phyloP scores from a whole-genome alignment of 176 grass and related monocot species.

The Calamus simplicifolius region DNA sequence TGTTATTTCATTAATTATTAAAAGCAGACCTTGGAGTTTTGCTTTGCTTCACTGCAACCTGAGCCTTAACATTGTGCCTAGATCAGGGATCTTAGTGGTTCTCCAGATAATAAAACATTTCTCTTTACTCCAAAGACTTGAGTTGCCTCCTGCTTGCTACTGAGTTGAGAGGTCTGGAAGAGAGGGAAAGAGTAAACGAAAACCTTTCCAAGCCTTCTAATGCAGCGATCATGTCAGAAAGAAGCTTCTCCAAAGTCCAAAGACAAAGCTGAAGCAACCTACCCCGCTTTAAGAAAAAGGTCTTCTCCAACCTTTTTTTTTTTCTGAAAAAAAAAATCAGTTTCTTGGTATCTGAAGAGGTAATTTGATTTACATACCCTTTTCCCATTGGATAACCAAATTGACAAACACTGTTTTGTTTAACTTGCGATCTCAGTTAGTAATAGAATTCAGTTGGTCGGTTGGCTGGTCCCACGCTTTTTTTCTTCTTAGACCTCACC shows the following conservation, averaged over 20 bases:
- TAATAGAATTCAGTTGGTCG: constrained; percentile 4
- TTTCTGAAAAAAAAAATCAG: too few species aligned
- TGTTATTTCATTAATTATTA: too few species aligned
- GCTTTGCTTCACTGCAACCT: too few species aligned
- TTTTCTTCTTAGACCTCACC: not conserved
- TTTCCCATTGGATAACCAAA: too few species aligned
- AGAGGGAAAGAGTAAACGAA: not conserved
- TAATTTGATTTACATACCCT: too few species aligned
- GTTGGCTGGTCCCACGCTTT: constrained; percentile 5
- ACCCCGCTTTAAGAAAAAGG: constrained; percentile 36
- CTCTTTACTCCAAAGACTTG: constrained; percentile 66
- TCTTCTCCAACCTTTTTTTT: too few species aligned
- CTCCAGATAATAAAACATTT: constrained; percentile 1
- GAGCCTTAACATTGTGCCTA: too few species aligned
- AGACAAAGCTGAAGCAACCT: constrained; percentile 68
- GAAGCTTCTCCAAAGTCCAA: constrained; percentile 17
- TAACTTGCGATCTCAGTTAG: constrained; percentile 54
- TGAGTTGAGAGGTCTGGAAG: not conserved
- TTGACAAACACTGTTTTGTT: not conserved
- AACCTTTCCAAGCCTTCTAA: constrained; percentile 37
- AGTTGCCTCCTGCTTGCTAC: not conserved
- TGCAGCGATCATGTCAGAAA: constrained; percentile 38
- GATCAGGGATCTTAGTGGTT: too few species aligned
- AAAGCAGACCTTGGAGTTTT: too few species aligned
- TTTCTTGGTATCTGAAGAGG: too few species aligned